Conservation (phyloP, 179 eudicot genomes). For the Heliamphora ciliata region DNA sequence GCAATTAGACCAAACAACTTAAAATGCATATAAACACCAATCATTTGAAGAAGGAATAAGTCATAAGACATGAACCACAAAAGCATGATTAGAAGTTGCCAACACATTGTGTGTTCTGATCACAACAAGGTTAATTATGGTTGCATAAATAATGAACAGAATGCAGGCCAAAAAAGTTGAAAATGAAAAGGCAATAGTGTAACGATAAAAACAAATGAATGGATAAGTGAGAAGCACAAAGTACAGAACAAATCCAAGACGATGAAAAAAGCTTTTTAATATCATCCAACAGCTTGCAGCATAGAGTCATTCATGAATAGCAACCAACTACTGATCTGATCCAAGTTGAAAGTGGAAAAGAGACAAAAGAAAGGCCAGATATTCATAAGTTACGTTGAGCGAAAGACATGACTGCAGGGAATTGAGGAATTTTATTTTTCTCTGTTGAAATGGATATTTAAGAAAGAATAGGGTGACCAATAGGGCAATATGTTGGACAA, state of each 20-base stretch:
- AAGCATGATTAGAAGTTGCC: background rate
- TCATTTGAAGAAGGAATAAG: background rate
- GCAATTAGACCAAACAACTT: background rate
- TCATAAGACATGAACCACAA: too few relatives aligned
- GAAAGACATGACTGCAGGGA: background rate
- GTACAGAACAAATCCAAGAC: background rate
- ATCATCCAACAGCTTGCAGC: background rate
- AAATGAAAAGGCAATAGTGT: background rate
- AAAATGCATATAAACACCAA: background rate
- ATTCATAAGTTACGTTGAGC: background rate
- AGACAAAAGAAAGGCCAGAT: background rate
- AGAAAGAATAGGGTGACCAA: background rate
- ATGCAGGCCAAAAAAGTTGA: background rate
- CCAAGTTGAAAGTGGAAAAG: background rate
- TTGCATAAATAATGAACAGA: background rate
- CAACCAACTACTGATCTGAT: background rate
- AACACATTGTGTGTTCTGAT: background rate
- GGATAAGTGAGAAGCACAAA: background rate
- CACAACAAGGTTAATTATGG: background rate
- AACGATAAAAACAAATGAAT: background rate
- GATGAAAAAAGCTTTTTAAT: background rate
- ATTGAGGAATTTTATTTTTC: background rate
- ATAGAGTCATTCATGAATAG: background rate
- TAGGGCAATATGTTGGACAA: background rate
- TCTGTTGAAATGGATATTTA: background rate